Percentiles rank a stretch among this genome's conserved stretches.
phyloP scores from a whole-genome alignment of 192 early-diverging fungal genomes.

The Irineochytrium annulatum region DNA sequence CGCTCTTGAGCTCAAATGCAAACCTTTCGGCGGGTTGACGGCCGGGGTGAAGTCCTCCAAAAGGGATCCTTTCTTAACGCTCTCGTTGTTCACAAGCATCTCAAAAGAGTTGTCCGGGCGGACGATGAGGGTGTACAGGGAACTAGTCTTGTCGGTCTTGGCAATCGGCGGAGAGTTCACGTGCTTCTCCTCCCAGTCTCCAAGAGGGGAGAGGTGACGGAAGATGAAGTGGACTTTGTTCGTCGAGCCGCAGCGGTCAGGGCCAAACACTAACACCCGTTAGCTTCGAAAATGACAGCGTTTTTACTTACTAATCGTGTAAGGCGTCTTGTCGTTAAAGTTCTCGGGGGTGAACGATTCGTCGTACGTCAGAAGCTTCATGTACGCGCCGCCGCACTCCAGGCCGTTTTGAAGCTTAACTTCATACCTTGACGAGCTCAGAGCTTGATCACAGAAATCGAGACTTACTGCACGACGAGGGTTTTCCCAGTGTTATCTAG shows the following conservation, averaged over 20 bases:
- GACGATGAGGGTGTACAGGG: conserved; percentile 82
- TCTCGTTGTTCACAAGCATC: conserved; percentile 69
- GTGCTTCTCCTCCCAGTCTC: conserved; percentile 83
- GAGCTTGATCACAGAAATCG: not conserved
- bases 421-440: conserved; percentile 62
- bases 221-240: conserved; percentile 93
- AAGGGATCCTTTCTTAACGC: conserved; percentile 63
- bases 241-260: conserved; percentile 89
- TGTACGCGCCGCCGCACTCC: conserved; percentile 91
- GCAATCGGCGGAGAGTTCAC: conserved; percentile 67
- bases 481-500: conserved; percentile 70
- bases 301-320: conserved; percentile 60
- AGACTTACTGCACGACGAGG: conserved; percentile 70
- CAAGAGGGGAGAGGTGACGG: conserved; percentile 82
- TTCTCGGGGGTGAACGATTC: conserved; percentile 57
- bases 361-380: conserved; percentile 77
- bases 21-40: conserved; percentile 83
- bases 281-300: not conserved
- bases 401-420: conserved; percentile 83
- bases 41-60: conserved; percentile 75
- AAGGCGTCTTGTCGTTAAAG: conserved; percentile 81
- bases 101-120: conserved; percentile 76
- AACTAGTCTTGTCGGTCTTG: conserved; percentile 59
- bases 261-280: conserved; percentile 75
- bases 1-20: no score